Conservation (phyloP, 177 flowering plant genomes). For the Vitis hybrid region DNA sequence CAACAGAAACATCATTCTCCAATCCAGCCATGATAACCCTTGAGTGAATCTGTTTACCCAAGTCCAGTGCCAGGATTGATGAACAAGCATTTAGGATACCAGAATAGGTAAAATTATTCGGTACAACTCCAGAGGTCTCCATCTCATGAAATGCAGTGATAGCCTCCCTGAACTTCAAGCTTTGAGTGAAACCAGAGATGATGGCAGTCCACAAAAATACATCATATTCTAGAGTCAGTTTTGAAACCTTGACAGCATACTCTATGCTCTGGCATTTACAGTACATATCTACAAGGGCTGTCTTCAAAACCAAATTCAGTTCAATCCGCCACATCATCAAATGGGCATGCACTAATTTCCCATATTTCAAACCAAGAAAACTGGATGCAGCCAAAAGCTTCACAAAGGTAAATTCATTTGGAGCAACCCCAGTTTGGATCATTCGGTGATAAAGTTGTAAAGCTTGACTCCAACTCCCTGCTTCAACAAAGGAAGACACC, state of each 20-base stretch:
- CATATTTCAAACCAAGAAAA: constrained; percentile 33
- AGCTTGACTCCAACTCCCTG: constrained; percentile 30
- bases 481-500: constrained; percentile 46
- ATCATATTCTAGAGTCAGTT: constrained; percentile 45
- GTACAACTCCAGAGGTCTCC: constrained; percentile 31
- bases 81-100: constrained; percentile 46
- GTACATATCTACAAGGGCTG: constrained; percentile 61
- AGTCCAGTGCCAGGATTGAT: constrained; percentile 23
- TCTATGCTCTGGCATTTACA: constrained; percentile 40
- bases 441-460: constrained; percentile 20
- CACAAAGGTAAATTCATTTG: constrained; percentile 63
- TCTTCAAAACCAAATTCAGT: constrained; percentile 49
- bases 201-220: constrained; percentile 49
- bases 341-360: constrained; percentile 51
- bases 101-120: constrained; percentile 50
- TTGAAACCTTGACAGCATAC: constrained; percentile 37
- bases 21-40: constrained; percentile 40
- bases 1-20: constrained; percentile 47
- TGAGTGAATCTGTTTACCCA: constrained; percentile 55
- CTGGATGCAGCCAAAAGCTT: constrained; percentile 38
- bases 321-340: constrained; percentile 34
- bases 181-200: constrained; percentile 46
- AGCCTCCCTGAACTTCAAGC: constrained; percentile 32
- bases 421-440: constrained; percentile 28
- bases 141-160: constrained; percentile 39